Evolutionary conservation across 2,329 filamentous ascomycete genomes (phyloP).

Genomic region (Trichoderma koningii): DNA sequence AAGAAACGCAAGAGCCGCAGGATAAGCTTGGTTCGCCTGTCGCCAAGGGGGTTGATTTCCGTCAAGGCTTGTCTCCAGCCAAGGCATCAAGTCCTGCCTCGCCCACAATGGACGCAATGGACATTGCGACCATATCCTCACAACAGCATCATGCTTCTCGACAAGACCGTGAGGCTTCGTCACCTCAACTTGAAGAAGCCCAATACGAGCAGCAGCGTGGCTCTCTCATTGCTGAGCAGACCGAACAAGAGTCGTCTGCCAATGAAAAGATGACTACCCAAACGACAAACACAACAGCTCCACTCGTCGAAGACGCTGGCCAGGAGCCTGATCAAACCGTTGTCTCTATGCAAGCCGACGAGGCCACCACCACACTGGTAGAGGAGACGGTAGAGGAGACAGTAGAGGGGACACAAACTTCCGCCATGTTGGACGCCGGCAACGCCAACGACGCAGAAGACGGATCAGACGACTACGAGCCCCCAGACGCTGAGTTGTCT

Average conservation of each 20-base stretch:
- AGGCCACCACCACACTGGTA: background rate
- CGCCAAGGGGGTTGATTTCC: background rate
- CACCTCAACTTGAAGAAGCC: constrained; percentile 5
- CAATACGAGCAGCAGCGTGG: background rate
- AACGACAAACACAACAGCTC: background rate
- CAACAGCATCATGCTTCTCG: constrained; percentile 6
- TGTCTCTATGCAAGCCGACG: background rate
- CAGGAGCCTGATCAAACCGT: background rate
- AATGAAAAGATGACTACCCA: background rate
- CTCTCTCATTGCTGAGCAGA: background rate
- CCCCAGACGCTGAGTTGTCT: constrained; percentile 45
- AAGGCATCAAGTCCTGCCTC: constrained; percentile 4
- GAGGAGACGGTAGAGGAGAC: too few species aligned
- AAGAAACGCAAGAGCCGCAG: constrained; percentile 19
- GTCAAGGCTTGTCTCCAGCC: background rate
- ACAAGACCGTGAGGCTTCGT: background rate
- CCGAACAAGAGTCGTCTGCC: background rate
- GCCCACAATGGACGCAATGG: constrained; percentile 13
- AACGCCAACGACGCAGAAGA: constrained; percentile 46
- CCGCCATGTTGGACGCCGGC: constrained; percentile 31
- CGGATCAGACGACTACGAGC: constrained; percentile 58
- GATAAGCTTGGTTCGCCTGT: constrained; percentile 22
- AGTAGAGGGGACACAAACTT: constrained; percentile 25
- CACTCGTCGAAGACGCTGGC: background rate
- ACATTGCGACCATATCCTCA: constrained; percentile 19